Evolutionary conservation across 2,329 filamentous ascomycete species (phyloP), one percentile per base, ranked within the genome.

Genomic region (Massarina eburnea): DNA sequence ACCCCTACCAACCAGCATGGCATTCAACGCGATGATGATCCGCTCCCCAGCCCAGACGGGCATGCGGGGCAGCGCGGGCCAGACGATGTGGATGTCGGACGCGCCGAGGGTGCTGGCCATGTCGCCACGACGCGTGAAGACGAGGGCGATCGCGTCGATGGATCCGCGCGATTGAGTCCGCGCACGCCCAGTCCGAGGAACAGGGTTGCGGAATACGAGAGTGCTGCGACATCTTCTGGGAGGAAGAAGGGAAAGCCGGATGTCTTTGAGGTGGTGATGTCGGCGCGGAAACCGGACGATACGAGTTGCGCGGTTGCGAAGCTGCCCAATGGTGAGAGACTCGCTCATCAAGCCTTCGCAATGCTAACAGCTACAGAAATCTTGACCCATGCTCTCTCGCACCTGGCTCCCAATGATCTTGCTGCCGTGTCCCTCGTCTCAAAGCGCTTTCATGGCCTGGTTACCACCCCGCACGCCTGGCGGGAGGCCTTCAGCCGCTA

Each of bases 391-490:
- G 85, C 95, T 24, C 74, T 97, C 46, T 96, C 94, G 30, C 89
- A 97, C 73, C 77, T 99, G 41, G 86, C 91, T 41, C 90, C 91
- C 8, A 83, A 89, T 52, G 91, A 92, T 19, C 82, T 97, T 58
- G 84, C 86, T 15, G 82, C 86, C 8, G 86, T 96, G 9, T 86
- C 91, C 15, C 80, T 95, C 40, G 90, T 97, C 22, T 96, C 89
- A 26, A 89, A 85, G 61, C 87, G 89, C 43, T 95, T 97, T 66
- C 89, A 95, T 69, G 79, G 80, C 41, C 77, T 97, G 32, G 87
- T 97, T 45, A 96, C 90, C 4, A 92, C 89, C 1, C 89, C 91
- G 14, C 90, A 96, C 72, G 91, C 91, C 7, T 97, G 92, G 92
- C 84, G 90, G 52, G 88, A 91, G 66, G 92, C 91, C 5, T 97